Conservation (phyloP, 2,329 filamentous ascomycete species). For the Pseudodiploospora longispora region DNA sequence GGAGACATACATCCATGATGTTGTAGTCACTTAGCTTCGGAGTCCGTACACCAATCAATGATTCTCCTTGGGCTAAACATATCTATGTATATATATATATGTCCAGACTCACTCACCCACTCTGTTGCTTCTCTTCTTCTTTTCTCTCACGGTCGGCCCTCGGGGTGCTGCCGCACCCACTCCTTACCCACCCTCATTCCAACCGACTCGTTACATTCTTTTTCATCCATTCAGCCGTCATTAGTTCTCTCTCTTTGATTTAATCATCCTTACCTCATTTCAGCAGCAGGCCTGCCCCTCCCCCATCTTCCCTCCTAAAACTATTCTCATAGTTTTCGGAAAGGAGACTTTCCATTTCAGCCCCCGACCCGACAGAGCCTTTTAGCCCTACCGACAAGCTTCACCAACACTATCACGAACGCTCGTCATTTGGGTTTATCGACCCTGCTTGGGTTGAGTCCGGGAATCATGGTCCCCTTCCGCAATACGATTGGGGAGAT, state of each 20-base stretch:
- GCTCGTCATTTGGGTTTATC: conserved; percentile 4
- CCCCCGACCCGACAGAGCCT: conserved; percentile 5
- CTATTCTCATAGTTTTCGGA: background rate
- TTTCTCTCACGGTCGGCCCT: conserved; percentile 12
- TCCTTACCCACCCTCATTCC: conserved; percentile 5
- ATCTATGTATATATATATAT: background rate
- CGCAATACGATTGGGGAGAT: conserved; percentile 5
- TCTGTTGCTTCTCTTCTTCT: background rate
- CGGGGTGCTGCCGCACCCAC: conserved; percentile 8
- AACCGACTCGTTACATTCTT: background rate
- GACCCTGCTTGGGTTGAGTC: conserved; percentile 8
- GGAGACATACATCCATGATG: background rate
- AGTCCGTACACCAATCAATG: background rate
- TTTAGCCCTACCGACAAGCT: conserved; percentile 1
- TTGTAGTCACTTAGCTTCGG: background rate
- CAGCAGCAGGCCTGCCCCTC: conserved; percentile 4
- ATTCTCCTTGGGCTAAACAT: background rate
- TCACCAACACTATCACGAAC: conserved; percentile 3
- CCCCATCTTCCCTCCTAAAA: background rate
- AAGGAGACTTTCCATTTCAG: conserved; percentile 9
- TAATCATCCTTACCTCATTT: background rate
- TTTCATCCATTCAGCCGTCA: background rate
- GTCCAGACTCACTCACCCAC: background rate
- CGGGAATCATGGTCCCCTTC: conserved; percentile 11
- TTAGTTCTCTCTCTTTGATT: background rate